These are phyloP conservation scores for Candida hungchunana DNA, from an alignment of 805 yeast genomes.

Conservation along the genomic window DNA sequence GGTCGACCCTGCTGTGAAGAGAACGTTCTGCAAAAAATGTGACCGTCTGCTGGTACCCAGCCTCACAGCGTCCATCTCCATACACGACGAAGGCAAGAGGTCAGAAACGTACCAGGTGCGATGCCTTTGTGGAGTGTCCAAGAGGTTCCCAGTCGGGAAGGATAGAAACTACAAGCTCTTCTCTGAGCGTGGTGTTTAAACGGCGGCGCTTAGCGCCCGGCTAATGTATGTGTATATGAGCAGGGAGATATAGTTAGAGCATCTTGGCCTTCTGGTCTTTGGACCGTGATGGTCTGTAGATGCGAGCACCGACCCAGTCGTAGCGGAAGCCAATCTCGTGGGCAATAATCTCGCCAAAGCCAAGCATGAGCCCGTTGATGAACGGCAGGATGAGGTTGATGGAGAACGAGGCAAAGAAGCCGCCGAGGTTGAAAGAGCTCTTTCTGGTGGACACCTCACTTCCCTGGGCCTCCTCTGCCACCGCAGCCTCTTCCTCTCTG, in stretches of 20 bases:
- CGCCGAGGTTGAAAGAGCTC: too few species aligned
- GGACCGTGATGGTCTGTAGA: constrained; percentile 33
- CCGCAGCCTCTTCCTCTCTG: constrained; percentile 3
- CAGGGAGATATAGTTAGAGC: constrained; percentile 6
- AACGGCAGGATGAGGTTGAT: constrained; percentile 83
- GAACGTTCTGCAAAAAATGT: constrained; percentile 69
- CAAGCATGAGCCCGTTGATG: constrained; percentile 90
- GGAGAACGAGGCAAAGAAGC: constrained; percentile 36
- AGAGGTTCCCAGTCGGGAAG: constrained; percentile 61
- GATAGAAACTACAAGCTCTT: constrained; percentile 46
- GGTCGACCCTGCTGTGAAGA: constrained; percentile 59
- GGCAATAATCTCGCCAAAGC: constrained; percentile 92
- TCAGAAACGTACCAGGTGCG: constrained; percentile 44
- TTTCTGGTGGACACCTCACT: too few species aligned
- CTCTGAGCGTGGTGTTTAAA: constrained; percentile 3
- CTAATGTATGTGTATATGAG: too few species aligned
- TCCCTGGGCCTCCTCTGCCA: neutral
- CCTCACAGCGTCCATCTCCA: constrained; percentile 31
- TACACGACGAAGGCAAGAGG: constrained; percentile 41
- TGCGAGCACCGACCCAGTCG: constrained; percentile 65
- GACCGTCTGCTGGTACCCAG: constrained; percentile 48
- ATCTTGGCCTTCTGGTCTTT: constrained; percentile 20
- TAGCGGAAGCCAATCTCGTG: constrained; percentile 83
- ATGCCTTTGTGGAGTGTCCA: constrained; percentile 52
- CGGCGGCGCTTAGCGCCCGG: too few species aligned